Base-by-base conservation (phyloP, 2,329 filamentous ascomycete species). In the Diaporthe longicolla region DNA sequence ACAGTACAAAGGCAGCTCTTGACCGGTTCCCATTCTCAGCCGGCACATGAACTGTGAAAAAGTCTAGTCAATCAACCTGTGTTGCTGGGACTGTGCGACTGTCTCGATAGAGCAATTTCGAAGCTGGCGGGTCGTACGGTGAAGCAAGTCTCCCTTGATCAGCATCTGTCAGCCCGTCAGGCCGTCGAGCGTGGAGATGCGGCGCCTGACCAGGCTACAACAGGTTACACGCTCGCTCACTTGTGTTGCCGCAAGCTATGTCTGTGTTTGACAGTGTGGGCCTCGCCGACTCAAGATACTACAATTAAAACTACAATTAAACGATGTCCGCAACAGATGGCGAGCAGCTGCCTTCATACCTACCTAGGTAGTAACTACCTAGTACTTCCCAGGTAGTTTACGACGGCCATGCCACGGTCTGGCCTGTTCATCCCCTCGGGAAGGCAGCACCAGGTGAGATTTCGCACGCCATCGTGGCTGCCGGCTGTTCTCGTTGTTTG, bases 261-360 rank as follows among this genome's bases (percentile, higher is more conserved):
- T 50, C 55, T 50, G 37, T 66, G 48, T 43, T 50, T 10, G 37
- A 65, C 24, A 35, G 3, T 57, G 70, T 66, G 59, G 50, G 54
- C n/a, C 59, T 40, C 54, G 70, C 50, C 15, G 26, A n/a, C 59
- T 59, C 37, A 43, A 72, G 50, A 66, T 59, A 72, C 8, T 21
- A 59, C 21, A 15, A 9, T 11, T 15, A 55, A 55, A 17, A 26
- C 48, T 26, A 57, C 26, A 72, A 40, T n/a, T n/a, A n/a, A n/a
- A n/a, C n/a, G n/a, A n/a, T 29, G 40, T 52, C 24, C 29, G 37
- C 54, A 21, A 26, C 45, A 29, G 29, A 50, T 32, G 7, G 29
- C 29, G 4, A 32, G 29, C 29, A 13, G 11, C 10, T 37, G 11
- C 37, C 37, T 37, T 11, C 10, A 13, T 37, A 37, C 35, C 35